phyloP scores from a whole-genome alignment of 768 basidiomycete genomes.

The Suillus hirtellus region DNA sequence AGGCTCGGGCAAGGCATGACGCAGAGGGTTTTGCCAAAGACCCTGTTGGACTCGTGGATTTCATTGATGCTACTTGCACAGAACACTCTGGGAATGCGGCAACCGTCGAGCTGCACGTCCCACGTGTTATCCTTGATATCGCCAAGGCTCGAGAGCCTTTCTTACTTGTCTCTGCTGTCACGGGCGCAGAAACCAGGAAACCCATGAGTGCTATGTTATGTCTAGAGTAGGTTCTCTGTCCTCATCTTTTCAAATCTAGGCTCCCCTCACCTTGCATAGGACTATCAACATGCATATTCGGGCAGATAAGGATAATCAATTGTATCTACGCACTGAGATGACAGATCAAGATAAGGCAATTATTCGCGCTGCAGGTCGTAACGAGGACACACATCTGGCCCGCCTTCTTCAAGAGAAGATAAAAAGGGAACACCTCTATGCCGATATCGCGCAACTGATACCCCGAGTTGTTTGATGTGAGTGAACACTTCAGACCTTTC shows the following conservation, averaged over 20 bases:
- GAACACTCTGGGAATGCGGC: not conserved
- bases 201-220: not conserved
- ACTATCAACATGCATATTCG: not conserved
- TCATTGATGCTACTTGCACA: not conserved
- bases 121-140: not conserved
- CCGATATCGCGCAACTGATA: not conserved
- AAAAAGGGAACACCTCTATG: not conserved
- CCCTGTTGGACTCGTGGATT: not conserved
- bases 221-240: not conserved
- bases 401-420: not conserved
- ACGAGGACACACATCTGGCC: not conserved
- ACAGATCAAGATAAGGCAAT: not conserved
- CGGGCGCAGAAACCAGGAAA: not conserved
- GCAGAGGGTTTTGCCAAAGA: not conserved
- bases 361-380: not conserved
- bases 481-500: not conserved
- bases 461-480: not conserved
- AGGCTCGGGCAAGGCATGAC: not conserved
- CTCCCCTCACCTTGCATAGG: not conserved
- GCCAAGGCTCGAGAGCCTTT: not conserved
- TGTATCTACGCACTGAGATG: not conserved
- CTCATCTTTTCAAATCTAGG: not conserved
- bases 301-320: not conserved
- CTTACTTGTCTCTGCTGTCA: not conserved
- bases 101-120: not conserved